Percentiles rank a stretch among this genome's conserved stretches.
Conservation (phyloP, 164 flowering plant genomes). For the Chimonanthus praecox region DNA sequence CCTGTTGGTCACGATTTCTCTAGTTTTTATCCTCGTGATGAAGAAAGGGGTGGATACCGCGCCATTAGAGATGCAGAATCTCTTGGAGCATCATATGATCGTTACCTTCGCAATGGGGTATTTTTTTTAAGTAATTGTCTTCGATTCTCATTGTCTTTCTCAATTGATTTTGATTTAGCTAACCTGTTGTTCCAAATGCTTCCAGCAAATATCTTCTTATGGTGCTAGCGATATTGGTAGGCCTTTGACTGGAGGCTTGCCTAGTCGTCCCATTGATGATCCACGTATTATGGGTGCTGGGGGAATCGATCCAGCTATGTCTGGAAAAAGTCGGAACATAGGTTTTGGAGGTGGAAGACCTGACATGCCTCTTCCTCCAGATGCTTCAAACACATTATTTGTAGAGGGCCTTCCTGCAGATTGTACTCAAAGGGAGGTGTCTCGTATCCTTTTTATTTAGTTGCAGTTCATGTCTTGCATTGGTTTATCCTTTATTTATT, state of each 20-base stretch:
- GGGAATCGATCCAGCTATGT: slow-evolving; percentile 32
- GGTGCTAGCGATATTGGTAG: slow-evolving; percentile 52
- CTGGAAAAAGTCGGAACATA: slow-evolving; percentile 31
- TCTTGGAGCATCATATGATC: slow-evolving; percentile 71
- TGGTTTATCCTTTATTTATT: too few species aligned
- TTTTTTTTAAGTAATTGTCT: background rate
- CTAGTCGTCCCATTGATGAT: slow-evolving; percentile 47
- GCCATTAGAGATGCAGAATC: slow-evolving; percentile 51
- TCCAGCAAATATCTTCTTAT: slow-evolving; percentile 51
- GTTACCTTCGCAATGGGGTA: slow-evolving; percentile 66
- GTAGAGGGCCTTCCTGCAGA: slow-evolving; percentile 88
- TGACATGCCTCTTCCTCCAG: slow-evolving; percentile 58
- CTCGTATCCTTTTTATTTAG: slow-evolving; percentile 72
- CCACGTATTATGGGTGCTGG: slow-evolving; percentile 36
- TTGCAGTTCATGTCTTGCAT: background rate
- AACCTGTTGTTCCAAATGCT: slow-evolving; percentile 10
- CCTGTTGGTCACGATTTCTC: slow-evolving; percentile 9
- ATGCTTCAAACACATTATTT: slow-evolving; percentile 72
- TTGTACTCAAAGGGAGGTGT: slow-evolving; percentile 72
- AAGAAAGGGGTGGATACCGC: slow-evolving; percentile 44
- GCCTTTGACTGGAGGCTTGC: slow-evolving; percentile 35
- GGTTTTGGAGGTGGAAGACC: slow-evolving; percentile 45
- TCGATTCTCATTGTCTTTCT: background rate
- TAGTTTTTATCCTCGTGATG: slow-evolving; percentile 38
- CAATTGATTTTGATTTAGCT: background rate